Evolutionary conservation across 2,329 filamentous ascomycete genomes (phyloP).

Genomic region (Paracorniculantispora psalliotae): DNA sequence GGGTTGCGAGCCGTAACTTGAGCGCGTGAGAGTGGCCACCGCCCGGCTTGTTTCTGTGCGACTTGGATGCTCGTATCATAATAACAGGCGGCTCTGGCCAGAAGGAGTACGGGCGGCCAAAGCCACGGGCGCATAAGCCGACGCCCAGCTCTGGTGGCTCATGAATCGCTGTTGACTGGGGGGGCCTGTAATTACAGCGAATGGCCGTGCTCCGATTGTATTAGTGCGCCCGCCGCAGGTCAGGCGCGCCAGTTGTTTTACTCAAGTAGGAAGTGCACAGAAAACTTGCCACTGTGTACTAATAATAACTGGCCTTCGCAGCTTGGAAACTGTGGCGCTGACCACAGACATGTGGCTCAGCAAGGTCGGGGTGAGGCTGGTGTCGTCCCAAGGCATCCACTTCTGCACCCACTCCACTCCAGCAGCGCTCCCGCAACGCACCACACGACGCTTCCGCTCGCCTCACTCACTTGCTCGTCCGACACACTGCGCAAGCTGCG

Average conservation of each 20-base stretch:
- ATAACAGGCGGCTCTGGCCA: no score
- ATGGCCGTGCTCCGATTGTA: neutral
- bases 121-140: neutral
- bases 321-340: neutral
- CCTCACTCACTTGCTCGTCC: conserved; percentile 3
- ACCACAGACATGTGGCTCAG: neutral
- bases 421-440: neutral
- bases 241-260: no score
- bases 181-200: neutral
- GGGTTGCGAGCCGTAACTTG: no score
- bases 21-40: no score
- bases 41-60: no score
- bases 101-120: no score
- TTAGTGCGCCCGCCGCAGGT: neutral
- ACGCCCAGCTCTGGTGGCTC: neutral
- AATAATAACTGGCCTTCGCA: no score
- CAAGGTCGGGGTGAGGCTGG: neutral
- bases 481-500: neutral
- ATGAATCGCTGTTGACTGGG: neutral
- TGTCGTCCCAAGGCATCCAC: conserved; percentile 2
- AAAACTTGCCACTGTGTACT: no score
- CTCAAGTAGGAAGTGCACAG: no score
- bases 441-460: neutral
- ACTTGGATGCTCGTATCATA: no score
- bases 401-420: neutral